These are phyloP conservation scores for Candida arabinofermentans DNA, from an alignment of 805 yeast genomes.

Conservation along the genomic window DNA sequence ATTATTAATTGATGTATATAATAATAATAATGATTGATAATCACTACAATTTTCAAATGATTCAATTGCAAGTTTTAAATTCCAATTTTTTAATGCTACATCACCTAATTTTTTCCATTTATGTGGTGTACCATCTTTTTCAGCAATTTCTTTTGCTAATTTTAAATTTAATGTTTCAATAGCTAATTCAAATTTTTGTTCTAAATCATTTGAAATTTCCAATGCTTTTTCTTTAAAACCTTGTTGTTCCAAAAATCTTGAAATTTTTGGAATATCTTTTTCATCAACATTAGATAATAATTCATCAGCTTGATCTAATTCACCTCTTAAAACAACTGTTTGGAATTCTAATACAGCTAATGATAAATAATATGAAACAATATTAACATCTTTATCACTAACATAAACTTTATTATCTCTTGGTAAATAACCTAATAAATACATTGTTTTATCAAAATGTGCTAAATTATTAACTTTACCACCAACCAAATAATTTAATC, in stretches of 20 bases:
- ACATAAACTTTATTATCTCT: slow-evolving; percentile 87
- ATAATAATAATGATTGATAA: slow-evolving; percentile 71
- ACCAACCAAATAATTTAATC: slow-evolving; percentile 93
- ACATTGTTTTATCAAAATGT: slow-evolving; percentile 86
- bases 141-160: slow-evolving; percentile 67
- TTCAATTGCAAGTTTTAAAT: slow-evolving; percentile 73
- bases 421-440: slow-evolving; percentile 83
- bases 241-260: slow-evolving; percentile 92
- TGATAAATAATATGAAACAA: slow-evolving; percentile 76
- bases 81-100: slow-evolving; percentile 72
- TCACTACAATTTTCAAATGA: slow-evolving; percentile 79
- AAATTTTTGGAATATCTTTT: slow-evolving; percentile 68
- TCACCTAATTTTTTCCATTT: slow-evolving; percentile 95
- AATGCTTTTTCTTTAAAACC: slow-evolving; percentile 83
- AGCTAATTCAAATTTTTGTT: slow-evolving; percentile 89
- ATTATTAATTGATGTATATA: slow-evolving; percentile 80
- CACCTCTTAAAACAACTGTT: slow-evolving; percentile 93
- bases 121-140: slow-evolving; percentile 48
- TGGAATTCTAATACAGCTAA: slow-evolving; percentile 90
- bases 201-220: slow-evolving; percentile 77
- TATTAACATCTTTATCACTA: slow-evolving; percentile 85
- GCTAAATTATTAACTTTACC: slow-evolving; percentile 88
- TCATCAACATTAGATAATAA: slow-evolving; percentile 60
- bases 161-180: slow-evolving; percentile 66
- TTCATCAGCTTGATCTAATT: slow-evolving; percentile 75